Evolutionary conservation across 2,329 filamentous ascomycete genomes (phyloP).

Genomic region (Ceratocystis ficicola): DNA sequence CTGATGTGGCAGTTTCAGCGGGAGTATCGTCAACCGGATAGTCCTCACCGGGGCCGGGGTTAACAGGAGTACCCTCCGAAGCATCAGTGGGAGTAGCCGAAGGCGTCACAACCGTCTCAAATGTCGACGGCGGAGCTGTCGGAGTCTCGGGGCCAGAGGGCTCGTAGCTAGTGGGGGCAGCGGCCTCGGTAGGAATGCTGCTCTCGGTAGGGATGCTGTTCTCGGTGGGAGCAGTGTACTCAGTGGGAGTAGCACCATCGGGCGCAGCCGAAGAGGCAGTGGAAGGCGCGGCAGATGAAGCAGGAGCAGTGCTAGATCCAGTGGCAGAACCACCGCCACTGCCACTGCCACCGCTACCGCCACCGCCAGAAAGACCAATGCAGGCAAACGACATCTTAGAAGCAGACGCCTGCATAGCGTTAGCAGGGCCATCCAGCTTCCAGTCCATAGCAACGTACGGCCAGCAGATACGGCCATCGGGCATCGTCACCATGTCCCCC

Average conservation of each 20-base stretch:
- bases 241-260: conserved; percentile 6
- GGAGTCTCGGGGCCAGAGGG: not conserved
- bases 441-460: conserved; percentile 47
- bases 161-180: conserved; percentile 26
- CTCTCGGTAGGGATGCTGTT: conserved; percentile 34
- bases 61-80: not conserved
- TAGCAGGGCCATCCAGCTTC: conserved; percentile 31
- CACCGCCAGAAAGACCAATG: conserved; percentile 23
- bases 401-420: conserved; percentile 25
- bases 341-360: not conserved
- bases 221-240: conserved; percentile 22
- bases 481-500: conserved; percentile 50
- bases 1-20: not conserved
- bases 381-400: conserved; percentile 45
- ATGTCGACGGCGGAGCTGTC: not conserved
- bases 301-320: not conserved
- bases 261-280: not conserved
- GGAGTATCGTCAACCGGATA: not conserved
- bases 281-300: not conserved
- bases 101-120: conserved; percentile 3
- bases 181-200: conserved; percentile 31
- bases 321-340: not conserved
- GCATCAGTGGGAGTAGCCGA: not conserved
- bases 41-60: not conserved
- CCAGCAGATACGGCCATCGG: conserved; percentile 49